Conservation (phyloP, 306 rosid species). For the Hippophae tibetana region DNA sequence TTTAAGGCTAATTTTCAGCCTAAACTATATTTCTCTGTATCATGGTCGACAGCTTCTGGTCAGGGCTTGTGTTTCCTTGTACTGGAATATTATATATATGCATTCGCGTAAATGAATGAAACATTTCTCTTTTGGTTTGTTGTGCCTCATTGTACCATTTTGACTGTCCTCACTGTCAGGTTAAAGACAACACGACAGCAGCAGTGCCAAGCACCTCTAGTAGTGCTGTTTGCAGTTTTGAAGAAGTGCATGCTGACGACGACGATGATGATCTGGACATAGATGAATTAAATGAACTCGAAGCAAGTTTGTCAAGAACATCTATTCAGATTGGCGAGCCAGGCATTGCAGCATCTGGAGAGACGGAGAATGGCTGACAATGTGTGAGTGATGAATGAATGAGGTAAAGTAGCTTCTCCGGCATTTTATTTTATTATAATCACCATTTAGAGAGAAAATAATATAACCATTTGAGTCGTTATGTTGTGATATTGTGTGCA, state of each 20-base stretch:
- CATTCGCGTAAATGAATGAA: too few species aligned
- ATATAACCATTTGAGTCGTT: constrained; percentile 1
- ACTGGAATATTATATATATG: too few species aligned
- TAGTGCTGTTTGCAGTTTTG: constrained; percentile 23
- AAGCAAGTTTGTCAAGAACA: constrained; percentile 65
- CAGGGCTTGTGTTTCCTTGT: too few species aligned
- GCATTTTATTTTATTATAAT: background rate
- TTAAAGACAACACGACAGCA: constrained; percentile 9
- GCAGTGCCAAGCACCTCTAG: constrained; percentile 46
- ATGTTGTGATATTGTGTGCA: constrained; percentile 4
- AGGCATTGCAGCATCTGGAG: constrained; percentile 35
- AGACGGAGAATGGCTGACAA: background rate
- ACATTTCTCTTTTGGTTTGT: background rate
- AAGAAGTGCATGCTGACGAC: constrained; percentile 22
- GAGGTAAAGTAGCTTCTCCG: background rate
- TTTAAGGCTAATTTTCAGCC: too few species aligned
- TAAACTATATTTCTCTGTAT: too few species aligned
- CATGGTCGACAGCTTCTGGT: too few species aligned
- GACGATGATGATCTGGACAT: constrained; percentile 55
- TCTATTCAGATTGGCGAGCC: constrained; percentile 58
- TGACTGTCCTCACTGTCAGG: constrained; percentile 12
- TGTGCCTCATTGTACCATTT: background rate
- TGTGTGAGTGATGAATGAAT: background rate
- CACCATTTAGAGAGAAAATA: constrained; percentile 14
- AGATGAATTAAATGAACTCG: constrained; percentile 62